phyloP scores from a whole-genome alignment of 2,329 filamentous ascomycete genomes.

The Aspergillus arachidicola region DNA sequence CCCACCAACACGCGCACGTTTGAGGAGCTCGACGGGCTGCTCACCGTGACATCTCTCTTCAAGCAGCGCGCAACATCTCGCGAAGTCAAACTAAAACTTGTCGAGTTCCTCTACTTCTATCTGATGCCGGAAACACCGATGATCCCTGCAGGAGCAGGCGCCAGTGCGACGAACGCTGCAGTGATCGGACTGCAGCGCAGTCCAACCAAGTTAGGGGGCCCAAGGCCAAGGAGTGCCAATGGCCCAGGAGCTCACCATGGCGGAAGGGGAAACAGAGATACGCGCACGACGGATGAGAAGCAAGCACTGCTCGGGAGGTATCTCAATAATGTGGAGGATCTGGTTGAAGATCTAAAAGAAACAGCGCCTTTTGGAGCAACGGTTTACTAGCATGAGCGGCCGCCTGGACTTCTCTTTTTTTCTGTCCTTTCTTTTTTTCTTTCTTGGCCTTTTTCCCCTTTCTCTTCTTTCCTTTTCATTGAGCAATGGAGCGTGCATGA shows the following conservation, averaged over 20 bases:
- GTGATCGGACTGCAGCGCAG: constrained; percentile 62
- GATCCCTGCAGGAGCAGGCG: constrained; percentile 23
- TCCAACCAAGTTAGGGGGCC: constrained; percentile 67
- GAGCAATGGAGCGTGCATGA: constrained; percentile 25
- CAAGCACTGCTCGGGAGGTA: constrained; percentile 76
- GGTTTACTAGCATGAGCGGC: constrained; percentile 34
- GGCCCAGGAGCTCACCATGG: constrained; percentile 28
- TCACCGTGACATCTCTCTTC: constrained; percentile 90
- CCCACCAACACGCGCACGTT: constrained; percentile 90
- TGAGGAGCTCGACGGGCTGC: constrained; percentile 85
- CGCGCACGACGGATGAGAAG: constrained; percentile 77
- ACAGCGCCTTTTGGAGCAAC: constrained; percentile 71
- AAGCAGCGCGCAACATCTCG: constrained; percentile 82
- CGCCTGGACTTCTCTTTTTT: constrained; percentile 11
- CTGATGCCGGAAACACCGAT: constrained; percentile 83
- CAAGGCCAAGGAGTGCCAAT: constrained; percentile 51
- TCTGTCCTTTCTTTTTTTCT: constrained; percentile 15
- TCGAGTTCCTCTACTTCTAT: constrained; percentile 98
- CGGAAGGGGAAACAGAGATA: constrained; percentile 42
- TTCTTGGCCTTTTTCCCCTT: constrained; percentile 8
- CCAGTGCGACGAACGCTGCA: constrained; percentile 43
- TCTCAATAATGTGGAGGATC: constrained; percentile 78
- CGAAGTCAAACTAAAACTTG: constrained; percentile 91
- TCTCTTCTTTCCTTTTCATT: constrained; percentile 19
- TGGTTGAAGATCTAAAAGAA: constrained; percentile 81